Percentiles rank a stretch among this genome's conserved stretches.
phyloP scores from a whole-genome alignment of 2,329 filamentous ascomycete genomes.

The Fusarium irregulare region DNA sequence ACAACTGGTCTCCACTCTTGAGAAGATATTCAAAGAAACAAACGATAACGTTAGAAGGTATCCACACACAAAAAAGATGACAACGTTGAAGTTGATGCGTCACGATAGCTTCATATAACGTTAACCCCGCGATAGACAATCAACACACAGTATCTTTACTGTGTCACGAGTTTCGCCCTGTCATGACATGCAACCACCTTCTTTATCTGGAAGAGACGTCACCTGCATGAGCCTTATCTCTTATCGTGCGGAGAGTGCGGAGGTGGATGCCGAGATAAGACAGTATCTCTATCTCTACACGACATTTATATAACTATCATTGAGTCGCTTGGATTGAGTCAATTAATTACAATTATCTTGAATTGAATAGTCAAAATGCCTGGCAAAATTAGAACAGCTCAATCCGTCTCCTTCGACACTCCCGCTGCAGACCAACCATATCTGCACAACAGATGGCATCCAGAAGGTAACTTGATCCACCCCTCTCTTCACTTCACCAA shows the following conservation, averaged over 20 bases:
- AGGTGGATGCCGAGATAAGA: conserved; percentile 14
- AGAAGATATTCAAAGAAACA: not conserved
- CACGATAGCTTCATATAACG: conserved; percentile 13
- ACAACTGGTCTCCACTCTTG: not conserved
- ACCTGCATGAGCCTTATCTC: conserved; percentile 26
- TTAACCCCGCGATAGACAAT: not conserved
- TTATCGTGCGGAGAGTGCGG: conserved; percentile 31
- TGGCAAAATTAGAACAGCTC: conserved; percentile 41
- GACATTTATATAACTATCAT: too few species aligned
- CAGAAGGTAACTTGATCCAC: conserved; percentile 71
- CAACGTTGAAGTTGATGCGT: not conserved
- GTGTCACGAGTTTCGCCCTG: conserved; percentile 30
- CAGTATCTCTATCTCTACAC: not conserved
- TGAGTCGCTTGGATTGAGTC: not conserved
- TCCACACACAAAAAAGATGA: not conserved
- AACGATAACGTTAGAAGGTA: not conserved
- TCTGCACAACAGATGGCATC: conserved; percentile 84
- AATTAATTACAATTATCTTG: not conserved
- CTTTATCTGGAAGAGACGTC: conserved; percentile 31
- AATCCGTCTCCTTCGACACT: conserved; percentile 43
- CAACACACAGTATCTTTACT: not conserved
- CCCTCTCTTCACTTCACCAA: too few species aligned
- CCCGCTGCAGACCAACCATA: conserved; percentile 43
- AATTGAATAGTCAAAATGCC: conserved; percentile 25
- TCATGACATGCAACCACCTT: conserved; percentile 22